Conservation (phyloP, 2,329 filamentous ascomycete species). For the Colletotrichum costaricense region DNA sequence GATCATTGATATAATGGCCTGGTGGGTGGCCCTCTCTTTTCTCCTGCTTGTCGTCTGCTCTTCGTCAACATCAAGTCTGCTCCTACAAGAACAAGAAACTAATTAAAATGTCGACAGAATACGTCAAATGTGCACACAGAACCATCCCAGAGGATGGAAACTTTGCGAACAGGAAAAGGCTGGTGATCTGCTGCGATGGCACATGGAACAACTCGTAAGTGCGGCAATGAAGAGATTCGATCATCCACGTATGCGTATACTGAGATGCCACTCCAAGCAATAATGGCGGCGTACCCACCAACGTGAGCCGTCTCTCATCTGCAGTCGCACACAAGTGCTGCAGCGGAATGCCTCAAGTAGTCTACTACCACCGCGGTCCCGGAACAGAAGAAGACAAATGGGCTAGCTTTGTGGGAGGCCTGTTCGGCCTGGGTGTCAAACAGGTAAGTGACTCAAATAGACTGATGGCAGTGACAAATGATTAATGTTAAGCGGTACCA, state of each 20-base stretch:
- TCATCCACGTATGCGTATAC: neutral
- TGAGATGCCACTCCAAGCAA: neutral
- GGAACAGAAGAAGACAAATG: slow-evolving; percentile 42
- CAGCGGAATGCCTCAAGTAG: slow-evolving; percentile 46
- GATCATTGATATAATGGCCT: neutral
- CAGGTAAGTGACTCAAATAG: neutral
- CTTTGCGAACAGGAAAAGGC: slow-evolving; percentile 36
- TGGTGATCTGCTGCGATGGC: slow-evolving; percentile 51
- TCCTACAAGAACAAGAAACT: neutral
- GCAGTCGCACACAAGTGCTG: slow-evolving; percentile 43
- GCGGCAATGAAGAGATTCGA: neutral
- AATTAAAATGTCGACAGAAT: neutral
- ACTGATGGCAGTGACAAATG: neutral
- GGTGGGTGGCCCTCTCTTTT: no score
- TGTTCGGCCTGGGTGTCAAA: slow-evolving; percentile 40
- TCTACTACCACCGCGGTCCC: slow-evolving; percentile 51
- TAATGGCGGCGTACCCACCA: slow-evolving; percentile 37
- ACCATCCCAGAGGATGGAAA: neutral
- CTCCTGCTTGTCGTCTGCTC: neutral
- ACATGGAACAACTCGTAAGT: slow-evolving; percentile 46
- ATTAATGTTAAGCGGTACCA: slow-evolving; percentile 24
- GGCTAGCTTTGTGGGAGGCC: slow-evolving; percentile 39
- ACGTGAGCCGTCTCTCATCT: slow-evolving; percentile 47
- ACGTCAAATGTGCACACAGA: neutral
- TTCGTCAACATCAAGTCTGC: neutral